Percentiles rank a stretch among this genome's conserved stretches.
These are phyloP conservation scores for Ambrosia trifida DNA, from an alignment of 129 eudicot genomes.

Conservation along the genomic window DNA sequence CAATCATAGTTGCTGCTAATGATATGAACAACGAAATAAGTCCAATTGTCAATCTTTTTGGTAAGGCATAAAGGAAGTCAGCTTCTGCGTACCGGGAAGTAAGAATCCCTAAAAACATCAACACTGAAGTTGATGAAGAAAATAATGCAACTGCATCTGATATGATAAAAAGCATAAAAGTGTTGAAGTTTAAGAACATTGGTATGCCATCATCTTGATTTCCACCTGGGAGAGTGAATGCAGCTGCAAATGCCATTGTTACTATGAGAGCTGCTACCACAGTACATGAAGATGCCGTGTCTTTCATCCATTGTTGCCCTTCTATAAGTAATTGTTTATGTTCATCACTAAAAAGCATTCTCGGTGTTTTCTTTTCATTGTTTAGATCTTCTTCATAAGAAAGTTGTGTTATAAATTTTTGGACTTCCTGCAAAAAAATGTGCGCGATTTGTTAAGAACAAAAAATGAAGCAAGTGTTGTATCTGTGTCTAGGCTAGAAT, in stretches of 20 bases:
- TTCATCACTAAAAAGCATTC: slow-evolving; percentile 28
- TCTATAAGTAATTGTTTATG: slow-evolving; percentile 33
- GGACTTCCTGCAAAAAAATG: not conserved
- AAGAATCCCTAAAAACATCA: slow-evolving; percentile 46
- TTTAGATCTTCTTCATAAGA: slow-evolving; percentile 19
- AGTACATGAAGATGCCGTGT: slow-evolving; percentile 39
- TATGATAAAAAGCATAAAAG: slow-evolving; percentile 18
- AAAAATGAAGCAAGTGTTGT: not conserved
- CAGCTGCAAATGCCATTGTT: slow-evolving; percentile 35
- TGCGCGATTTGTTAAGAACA: not conserved
- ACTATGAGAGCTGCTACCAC: slow-evolving; percentile 39
- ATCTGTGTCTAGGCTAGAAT: no score
- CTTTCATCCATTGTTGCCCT: slow-evolving; percentile 49
- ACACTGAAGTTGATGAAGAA: slow-evolving; percentile 37
- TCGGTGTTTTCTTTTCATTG: slow-evolving; percentile 20
- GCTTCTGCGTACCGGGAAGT: slow-evolving; percentile 44
- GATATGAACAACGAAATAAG: slow-evolving; percentile 31
- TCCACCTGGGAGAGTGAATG: slow-evolving; percentile 37
- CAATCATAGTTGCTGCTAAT: slow-evolving; percentile 21
- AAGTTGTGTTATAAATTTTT: slow-evolving; percentile 13
- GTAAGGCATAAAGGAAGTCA: slow-evolving; percentile 40
- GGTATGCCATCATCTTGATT: slow-evolving; percentile 29
- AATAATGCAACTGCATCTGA: slow-evolving; percentile 31
- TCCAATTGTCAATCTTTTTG: slow-evolving; percentile 34
- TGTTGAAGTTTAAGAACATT: not conserved